Conservation (phyloP, 192 early-diverging fungal genomes). For the Umbelopsis vinacea region DNA sequence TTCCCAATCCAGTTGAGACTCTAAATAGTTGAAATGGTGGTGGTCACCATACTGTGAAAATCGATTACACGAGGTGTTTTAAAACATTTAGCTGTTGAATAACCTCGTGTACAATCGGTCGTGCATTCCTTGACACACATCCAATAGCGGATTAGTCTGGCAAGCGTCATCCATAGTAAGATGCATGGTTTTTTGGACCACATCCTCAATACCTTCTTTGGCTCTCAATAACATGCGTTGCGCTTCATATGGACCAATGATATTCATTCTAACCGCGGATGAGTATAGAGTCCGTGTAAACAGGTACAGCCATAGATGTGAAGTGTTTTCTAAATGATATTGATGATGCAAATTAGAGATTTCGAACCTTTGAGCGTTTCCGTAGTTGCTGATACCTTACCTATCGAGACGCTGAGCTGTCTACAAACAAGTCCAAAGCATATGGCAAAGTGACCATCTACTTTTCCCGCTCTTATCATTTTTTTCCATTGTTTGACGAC, state of each 20-base stretch:
- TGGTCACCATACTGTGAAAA: background rate
- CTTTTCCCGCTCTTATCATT: conserved; percentile 37
- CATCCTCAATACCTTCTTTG: conserved; percentile 52
- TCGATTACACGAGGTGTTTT: no score
- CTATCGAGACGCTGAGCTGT: conserved; percentile 55
- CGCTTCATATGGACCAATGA: conserved; percentile 88
- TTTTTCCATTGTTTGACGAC: conserved; percentile 43
- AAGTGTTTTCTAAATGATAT: conserved; percentile 57
- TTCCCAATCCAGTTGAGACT: conserved; percentile 16
- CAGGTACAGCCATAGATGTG: conserved; percentile 80
- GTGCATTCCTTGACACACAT: conserved; percentile 80
- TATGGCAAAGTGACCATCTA: conserved; percentile 78
- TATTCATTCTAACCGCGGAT: conserved; percentile 85
- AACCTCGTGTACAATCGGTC: conserved; percentile 77
- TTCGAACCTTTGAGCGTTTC: background rate
- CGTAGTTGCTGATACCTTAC: conserved; percentile 35
- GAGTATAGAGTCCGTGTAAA: conserved; percentile 88
- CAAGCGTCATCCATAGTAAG: conserved; percentile 57
- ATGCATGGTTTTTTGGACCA: conserved; percentile 50
- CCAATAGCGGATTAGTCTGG: conserved; percentile 72
- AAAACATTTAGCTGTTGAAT: conserved; percentile 69
- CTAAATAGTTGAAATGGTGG: background rate
- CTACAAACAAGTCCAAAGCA: conserved; percentile 76
- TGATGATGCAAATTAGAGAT: background rate
- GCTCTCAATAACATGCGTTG: conserved; percentile 74